Conservation (phyloP, 768 basidiomycete genomes). For the Lactarius psammicola region DNA sequence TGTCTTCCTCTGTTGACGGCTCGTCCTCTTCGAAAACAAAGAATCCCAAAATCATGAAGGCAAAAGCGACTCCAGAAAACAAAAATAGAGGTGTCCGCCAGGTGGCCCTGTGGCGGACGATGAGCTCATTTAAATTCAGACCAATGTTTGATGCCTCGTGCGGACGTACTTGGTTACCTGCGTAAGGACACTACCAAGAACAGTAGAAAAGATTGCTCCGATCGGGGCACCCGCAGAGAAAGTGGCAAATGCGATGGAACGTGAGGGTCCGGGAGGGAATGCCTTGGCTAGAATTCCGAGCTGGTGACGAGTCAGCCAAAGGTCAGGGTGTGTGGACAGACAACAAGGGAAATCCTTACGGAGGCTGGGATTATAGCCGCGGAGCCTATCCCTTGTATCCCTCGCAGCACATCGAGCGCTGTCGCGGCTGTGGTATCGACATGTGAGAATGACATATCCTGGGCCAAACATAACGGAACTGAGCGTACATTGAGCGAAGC, state of each 20-base stretch:
- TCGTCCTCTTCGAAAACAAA: conserved; percentile 61
- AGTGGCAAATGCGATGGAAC: conserved; percentile 77
- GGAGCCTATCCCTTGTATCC: conserved; percentile 72
- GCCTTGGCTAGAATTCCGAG: conserved; percentile 79
- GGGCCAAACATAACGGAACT: neutral
- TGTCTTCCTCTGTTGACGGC: conserved; percentile 34
- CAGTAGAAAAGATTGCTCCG: conserved; percentile 70
- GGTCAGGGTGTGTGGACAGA: conserved; percentile 12
- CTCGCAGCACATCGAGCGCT: conserved; percentile 69
- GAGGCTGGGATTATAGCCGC: conserved; percentile 75
- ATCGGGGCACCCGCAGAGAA: conserved; percentile 85
- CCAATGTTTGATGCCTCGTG: neutral
- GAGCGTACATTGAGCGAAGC: conserved; percentile 53
- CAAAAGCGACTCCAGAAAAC: conserved; percentile 52
- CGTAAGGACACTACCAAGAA: conserved; percentile 67
- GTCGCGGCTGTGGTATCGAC: conserved; percentile 44
- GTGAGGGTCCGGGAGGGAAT: conserved; percentile 65
- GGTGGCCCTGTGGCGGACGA: conserved; percentile 32
- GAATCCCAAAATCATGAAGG: conserved; percentile 52
- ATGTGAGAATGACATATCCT: neutral
- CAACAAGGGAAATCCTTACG: conserved; percentile 40
- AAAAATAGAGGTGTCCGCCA: conserved; percentile 74
- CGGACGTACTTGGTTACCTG: conserved; percentile 30
- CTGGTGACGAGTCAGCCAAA: conserved; percentile 36
- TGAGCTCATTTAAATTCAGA: neutral